Percentiles rank a stretch among this genome's conserved stretches.
Evolutionary conservation across 2,329 filamentous ascomycete species (phyloP).

Genomic region (Cladosporium sp.): DNA sequence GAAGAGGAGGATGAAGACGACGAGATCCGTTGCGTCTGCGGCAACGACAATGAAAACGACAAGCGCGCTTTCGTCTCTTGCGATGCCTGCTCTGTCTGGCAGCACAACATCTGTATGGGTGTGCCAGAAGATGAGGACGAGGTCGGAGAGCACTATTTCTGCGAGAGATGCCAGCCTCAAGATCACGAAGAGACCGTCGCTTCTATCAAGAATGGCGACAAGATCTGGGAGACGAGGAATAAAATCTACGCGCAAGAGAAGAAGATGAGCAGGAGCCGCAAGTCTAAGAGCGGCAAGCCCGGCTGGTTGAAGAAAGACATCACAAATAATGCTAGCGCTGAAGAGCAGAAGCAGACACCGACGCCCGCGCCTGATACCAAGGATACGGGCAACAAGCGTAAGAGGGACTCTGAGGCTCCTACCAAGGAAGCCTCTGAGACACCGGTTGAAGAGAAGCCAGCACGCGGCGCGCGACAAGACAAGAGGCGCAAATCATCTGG

Average conservation of each 20-base stretch:
- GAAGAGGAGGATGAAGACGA: constrained; percentile 43
- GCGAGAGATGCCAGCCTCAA: constrained; percentile 80
- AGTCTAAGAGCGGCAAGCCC: constrained; percentile 43
- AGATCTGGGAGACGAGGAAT: constrained; percentile 65
- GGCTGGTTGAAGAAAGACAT: constrained; percentile 31
- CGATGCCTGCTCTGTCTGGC: constrained; percentile 88
- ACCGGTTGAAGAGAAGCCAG: constrained; percentile 18
- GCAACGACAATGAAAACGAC: constrained; percentile 78
- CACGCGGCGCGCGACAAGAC: constrained; percentile 23
- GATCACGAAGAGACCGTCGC: constrained; percentile 77
- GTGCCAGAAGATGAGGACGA: constrained; percentile 68
- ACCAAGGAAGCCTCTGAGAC: constrained; percentile 12
- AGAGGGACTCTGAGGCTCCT: constrained; percentile 19
- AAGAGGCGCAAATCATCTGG: constrained; percentile 34
- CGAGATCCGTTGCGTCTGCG: constrained; percentile 85
- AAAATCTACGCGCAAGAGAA: constrained; percentile 45
- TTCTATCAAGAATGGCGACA: constrained; percentile 73
- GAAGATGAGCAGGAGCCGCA: constrained; percentile 57
- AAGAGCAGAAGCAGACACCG: constrained; percentile 30
- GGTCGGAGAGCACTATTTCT: constrained; percentile 80
- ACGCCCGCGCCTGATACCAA: constrained; percentile 8
- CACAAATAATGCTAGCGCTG: constrained; percentile 23
- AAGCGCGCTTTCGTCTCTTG: constrained; percentile 94
- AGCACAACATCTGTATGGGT: constrained; percentile 95
- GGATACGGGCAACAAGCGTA: constrained; percentile 29